phyloP scores from a whole-genome alignment of 768 basidiomycete genomes.

The Cubamyces sp. region DNA sequence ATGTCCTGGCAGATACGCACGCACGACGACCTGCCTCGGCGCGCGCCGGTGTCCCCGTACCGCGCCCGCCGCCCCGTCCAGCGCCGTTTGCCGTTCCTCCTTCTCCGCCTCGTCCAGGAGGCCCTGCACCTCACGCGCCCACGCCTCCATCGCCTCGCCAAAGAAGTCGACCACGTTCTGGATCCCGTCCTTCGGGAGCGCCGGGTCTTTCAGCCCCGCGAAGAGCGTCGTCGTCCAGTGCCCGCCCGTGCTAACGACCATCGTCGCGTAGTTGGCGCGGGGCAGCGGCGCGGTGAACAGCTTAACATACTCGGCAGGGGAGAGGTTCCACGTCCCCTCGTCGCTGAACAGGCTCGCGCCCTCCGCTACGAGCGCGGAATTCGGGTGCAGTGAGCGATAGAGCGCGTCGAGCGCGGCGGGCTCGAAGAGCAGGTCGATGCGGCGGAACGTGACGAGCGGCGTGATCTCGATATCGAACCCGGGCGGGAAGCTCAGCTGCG shows the following conservation, averaged over 20 bases:
- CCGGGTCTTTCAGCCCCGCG: slow-evolving; percentile 42
- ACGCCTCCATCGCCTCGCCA: slow-evolving; percentile 55
- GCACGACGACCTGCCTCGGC: slow-evolving; percentile 50
- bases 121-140: slow-evolving; percentile 56
- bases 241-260: slow-evolving; percentile 66
- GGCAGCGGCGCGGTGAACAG: slow-evolving; percentile 52
- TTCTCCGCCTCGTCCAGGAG: slow-evolving; percentile 42
- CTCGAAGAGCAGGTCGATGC: slow-evolving; percentile 62
- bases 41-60: slow-evolving; percentile 19
- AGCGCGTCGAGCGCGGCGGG: slow-evolving; percentile 51
- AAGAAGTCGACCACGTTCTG: slow-evolving; percentile 61
- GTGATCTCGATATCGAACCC: slow-evolving; percentile 60
- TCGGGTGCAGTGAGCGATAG: slow-evolving; percentile 26
- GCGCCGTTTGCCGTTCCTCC: slow-evolving; percentile 26
- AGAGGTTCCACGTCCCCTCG: slow-evolving; percentile 57
- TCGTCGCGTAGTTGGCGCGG: slow-evolving; percentile 57
- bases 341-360: slow-evolving; percentile 51
- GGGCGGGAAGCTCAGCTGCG: slow-evolving; percentile 47
- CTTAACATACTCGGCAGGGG: slow-evolving; percentile 55
- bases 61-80: slow-evolving; percentile 26
- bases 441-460: slow-evolving; percentile 67
- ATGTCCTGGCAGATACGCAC: slow-evolving; percentile 68
- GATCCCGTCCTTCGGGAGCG: slow-evolving; percentile 50
- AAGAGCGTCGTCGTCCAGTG: slow-evolving; percentile 71
- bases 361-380: slow-evolving; percentile 7